Base-by-base conservation (phyloP, 345 rosid species). In the Ceriops tagal region DNA sequence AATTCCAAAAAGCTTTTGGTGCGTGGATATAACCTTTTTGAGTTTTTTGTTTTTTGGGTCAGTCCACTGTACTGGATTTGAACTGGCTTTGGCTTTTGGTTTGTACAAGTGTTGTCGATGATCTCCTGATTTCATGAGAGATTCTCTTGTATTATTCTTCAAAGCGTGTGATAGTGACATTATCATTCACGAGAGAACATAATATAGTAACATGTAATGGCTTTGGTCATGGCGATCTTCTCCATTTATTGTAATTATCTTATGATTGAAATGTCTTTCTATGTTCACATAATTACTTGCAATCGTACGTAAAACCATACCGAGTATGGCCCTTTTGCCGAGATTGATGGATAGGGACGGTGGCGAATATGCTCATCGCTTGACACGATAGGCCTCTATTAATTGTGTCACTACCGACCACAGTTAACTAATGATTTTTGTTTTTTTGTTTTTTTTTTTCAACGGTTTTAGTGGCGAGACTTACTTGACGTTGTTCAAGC, bases 371-470 rank as follows among this genome's bases (percentile, higher is more conserved):
- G 49, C 19, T 4, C 49, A 11, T 11, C 49, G 18, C 49, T 11
- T 43, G 49, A 3, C 49, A 43, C 49, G 49, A 56, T 51, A 55
- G 19, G 47, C 24, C 18, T 27, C 73, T 61, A 52, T 76, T 73
- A 67, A 70, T 72, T 62, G 63, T 32, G 72, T 55, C 66, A 49
- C 70, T 28, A 72, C 84, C 81, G 81, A 78, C 84, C 69, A 58
- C 71, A 19, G 62, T 49, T 35, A 24, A 1, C 11, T 10, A 8
- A 20, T 6, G 4, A n/a, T 53, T 20, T 53, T 53, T 6, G 11
- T 4, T 5, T 31, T 31, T 30, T 2, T 30, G 3, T 30, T 30
- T 30, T 30, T 30, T 30, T 30, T 30, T 2, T 30, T 30, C 0
- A 30, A 19, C 20, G 64, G 47, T 64, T 72, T 62, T 67, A 34